Evolutionary conservation across 2,329 filamentous ascomycete species (phyloP).

Genomic region (Microcyclospora tardicrescens): DNA sequence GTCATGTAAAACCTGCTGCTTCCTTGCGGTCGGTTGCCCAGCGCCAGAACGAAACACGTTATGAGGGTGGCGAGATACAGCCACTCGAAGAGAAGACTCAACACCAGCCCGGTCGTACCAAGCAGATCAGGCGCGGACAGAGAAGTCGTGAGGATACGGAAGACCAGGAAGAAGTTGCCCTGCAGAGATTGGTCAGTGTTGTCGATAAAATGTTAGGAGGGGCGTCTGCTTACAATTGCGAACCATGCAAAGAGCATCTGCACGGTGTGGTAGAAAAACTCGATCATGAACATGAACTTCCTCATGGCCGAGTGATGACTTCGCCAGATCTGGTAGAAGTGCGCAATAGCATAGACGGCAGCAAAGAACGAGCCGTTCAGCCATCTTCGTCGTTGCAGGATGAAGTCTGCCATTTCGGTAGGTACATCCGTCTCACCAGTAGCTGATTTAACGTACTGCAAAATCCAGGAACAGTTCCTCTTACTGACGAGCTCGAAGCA

Average conservation of each 20-base stretch:
- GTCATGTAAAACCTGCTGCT: constrained; percentile 89
- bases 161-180: constrained; percentile 97
- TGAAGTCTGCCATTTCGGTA: constrained; percentile 84
- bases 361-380: constrained; percentile 98
- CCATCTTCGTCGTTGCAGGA: constrained; percentile 92
- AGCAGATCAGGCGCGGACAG: constrained; percentile 58
- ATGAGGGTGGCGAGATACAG: constrained; percentile 83
- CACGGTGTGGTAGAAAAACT: constrained; percentile 87
- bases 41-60: constrained; percentile 84
- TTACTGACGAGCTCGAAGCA: constrained; percentile 98
- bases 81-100: constrained; percentile 91
- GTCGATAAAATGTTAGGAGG: neutral
- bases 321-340: constrained; percentile 93
- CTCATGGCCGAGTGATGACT: constrained; percentile 78
- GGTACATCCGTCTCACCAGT: constrained; percentile 96
- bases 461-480: constrained; percentile 90
- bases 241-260: constrained; percentile 99
- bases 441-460: constrained; percentile 96
- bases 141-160: constrained; percentile 87
- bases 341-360: constrained; percentile 83
- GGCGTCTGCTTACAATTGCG: constrained; percentile 50
- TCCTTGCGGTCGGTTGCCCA: constrained; percentile 89
- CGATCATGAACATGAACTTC: constrained; percentile 80
- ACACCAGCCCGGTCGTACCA: constrained; percentile 61
- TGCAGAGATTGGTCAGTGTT: constrained; percentile 8